These are phyloP conservation scores for Rubia occidens DNA, from an alignment of 305 asterid genomes.

Conservation along the genomic window DNA sequence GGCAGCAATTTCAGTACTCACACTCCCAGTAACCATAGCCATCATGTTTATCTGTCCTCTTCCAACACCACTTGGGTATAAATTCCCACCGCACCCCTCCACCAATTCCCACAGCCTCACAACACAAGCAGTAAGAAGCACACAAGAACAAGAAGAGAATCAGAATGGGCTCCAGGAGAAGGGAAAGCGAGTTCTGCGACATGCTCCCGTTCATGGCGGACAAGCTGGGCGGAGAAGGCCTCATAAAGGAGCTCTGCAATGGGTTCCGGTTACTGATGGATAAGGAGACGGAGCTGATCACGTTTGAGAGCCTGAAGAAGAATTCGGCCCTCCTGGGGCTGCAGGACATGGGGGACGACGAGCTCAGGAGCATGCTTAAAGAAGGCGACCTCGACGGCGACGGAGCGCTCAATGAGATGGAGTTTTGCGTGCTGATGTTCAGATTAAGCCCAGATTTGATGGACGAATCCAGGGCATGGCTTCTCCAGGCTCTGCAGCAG, in stretches of 20 bases:
- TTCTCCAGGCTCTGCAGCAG: conserved; percentile 44
- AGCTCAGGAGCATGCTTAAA: conserved; percentile 49
- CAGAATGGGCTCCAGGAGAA: conserved; percentile 18
- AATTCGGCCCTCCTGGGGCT: conserved; percentile 52
- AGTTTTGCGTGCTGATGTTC: conserved; percentile 80
- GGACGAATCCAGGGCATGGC: conserved; percentile 47
- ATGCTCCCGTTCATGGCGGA: conserved; percentile 68
- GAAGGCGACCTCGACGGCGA: conserved; percentile 73
- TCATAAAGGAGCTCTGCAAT: conserved; percentile 62
- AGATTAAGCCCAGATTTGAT: conserved; percentile 76
- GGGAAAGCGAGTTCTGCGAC: conserved; percentile 38
- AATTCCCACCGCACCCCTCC: conserved; percentile 16
- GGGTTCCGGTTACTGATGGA: conserved; percentile 68
- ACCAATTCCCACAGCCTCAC: background rate
- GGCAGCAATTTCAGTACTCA: conserved; percentile 27
- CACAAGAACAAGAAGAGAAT: background rate
- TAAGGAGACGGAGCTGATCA: conserved; percentile 48
- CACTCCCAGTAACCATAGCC: conserved; percentile 34
- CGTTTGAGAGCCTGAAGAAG: conserved; percentile 60
- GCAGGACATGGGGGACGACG: conserved; percentile 55
- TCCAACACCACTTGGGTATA: conserved; percentile 15
- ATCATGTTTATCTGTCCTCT: conserved; percentile 15
- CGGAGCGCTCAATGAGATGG: conserved; percentile 64
- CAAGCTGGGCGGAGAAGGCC: conserved; percentile 75
- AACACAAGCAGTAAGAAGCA: background rate